These are phyloP conservation scores for Stagonosporopsis rhizophila DNA, from an alignment of 2,329 filamentous ascomycete genomes.

Conservation along the genomic window DNA sequence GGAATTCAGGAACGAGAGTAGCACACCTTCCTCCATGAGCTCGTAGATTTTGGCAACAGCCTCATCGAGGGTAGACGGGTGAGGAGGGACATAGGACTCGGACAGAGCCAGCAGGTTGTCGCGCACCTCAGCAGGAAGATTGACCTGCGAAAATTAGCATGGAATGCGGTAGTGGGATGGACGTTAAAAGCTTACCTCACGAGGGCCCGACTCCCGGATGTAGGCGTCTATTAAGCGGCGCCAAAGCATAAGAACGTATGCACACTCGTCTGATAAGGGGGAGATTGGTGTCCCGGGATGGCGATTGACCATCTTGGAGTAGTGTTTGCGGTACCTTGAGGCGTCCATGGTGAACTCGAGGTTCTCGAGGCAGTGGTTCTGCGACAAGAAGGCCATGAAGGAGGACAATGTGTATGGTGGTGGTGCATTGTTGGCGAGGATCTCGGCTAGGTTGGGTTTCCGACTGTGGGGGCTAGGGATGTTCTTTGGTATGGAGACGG, in stretches of 20 bases:
- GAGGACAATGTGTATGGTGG: conserved; percentile 89
- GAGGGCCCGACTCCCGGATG: conserved; percentile 61
- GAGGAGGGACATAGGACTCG: conserved; percentile 67
- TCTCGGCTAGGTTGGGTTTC: conserved; percentile 81
- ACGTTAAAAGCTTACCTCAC: conserved; percentile 39
- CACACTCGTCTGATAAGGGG: conserved; percentile 64
- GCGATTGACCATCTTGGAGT: conserved; percentile 64
- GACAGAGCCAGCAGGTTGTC: conserved; percentile 76
- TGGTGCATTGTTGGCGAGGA: conserved; percentile 83
- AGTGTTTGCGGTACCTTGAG: conserved; percentile 78
- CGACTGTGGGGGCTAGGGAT: conserved; percentile 59
- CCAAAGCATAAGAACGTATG: conserved; percentile 83
- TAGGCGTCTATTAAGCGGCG: conserved; percentile 87
- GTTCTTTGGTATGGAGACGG: conserved; percentile 57
- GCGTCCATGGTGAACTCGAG: conserved; percentile 97
- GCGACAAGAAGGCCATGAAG: conserved; percentile 95
- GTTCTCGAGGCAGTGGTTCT: conserved; percentile 96
- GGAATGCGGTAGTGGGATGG: neutral
- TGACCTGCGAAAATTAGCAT: conserved; percentile 54
- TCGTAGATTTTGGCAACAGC: conserved; percentile 91
- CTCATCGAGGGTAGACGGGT: conserved; percentile 77
- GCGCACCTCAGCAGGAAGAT: conserved; percentile 84
- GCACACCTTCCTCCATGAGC: conserved; percentile 95
- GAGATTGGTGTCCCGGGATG: conserved; percentile 55
- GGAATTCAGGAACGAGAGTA: conserved; percentile 88